Conservation (phyloP, 1,284 basidiomycete species). For the Athelia sp. region DNA sequence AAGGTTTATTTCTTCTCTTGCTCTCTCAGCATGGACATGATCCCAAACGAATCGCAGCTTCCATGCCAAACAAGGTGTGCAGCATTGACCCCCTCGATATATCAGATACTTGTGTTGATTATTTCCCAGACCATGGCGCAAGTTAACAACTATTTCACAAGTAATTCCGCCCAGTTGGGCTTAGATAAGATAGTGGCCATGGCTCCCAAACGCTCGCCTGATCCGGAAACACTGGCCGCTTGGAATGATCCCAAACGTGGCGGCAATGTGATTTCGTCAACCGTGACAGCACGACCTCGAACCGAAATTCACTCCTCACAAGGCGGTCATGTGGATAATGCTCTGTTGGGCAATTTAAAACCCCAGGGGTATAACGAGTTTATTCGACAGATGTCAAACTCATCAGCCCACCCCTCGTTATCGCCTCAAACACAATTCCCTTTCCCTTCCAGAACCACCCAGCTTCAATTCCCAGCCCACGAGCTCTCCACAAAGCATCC, state of each 20-base stretch:
- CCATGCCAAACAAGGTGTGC: conserved; percentile 67
- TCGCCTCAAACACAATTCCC: too few species aligned
- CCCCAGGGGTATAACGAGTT: too few species aligned
- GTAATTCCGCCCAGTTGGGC: conserved; percentile 39
- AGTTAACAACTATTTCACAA: conserved; percentile 65
- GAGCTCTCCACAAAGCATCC: too few species aligned
- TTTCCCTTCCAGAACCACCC: too few species aligned
- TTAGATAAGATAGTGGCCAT: conserved; percentile 33
- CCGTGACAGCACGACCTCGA: conserved; percentile 1
- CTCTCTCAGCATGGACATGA: conserved; percentile 69
- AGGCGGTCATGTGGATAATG: too few species aligned
- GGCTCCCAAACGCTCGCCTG: conserved; percentile 28
- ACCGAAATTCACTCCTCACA: not conserved
- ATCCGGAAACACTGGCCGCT: conserved; percentile 17
- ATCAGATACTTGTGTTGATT: not conserved
- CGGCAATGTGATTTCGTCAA: conserved; percentile 13
- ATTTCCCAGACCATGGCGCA: conserved; percentile 63
- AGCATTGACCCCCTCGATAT: conserved; percentile 5
- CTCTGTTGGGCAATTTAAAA: too few species aligned
- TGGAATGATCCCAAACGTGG: conserved; percentile 11
- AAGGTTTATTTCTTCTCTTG: conserved; percentile 59
- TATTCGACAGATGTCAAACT: too few species aligned
- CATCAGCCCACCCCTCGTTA: too few species aligned
- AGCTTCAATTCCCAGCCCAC: too few species aligned
- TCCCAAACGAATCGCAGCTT: conserved; percentile 70